These are phyloP conservation scores for Ganoderma lucidum DNA, from an alignment of 1,284 basidiomycete species.

Conservation along the genomic window DNA sequence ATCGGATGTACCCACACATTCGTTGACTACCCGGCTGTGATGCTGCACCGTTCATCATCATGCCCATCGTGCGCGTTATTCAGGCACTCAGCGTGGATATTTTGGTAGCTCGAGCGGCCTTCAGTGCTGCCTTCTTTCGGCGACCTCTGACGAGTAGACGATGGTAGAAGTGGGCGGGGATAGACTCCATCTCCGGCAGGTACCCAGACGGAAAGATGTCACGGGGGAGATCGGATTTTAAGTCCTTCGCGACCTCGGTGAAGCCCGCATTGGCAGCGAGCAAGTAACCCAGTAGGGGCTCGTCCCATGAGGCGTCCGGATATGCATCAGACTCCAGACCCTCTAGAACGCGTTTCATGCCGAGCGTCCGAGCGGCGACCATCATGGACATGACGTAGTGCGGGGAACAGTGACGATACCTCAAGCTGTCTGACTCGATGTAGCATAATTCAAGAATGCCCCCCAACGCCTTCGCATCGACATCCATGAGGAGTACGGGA, in stretches of 20 bases:
- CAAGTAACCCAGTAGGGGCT: conserved; percentile 2
- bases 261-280: neutral
- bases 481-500: neutral
- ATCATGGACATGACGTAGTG: neutral
- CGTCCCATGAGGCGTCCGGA: neutral
- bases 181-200: conserved; percentile 7
- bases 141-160: conserved; percentile 6
- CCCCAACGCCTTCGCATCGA: neutral
- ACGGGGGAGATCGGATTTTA: neutral
- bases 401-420: neutral
- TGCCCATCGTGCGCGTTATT: no score
- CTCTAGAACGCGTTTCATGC: neutral
- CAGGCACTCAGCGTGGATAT: no score
- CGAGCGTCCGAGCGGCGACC: neutral
- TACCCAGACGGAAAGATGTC: conserved; percentile 2
- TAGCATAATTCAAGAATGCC: neutral
- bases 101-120: neutral
- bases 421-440: neutral
- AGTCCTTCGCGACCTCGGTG: neutral
- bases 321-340: neutral
- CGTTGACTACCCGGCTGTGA: no score
- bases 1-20: no score
- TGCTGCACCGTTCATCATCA: no score
- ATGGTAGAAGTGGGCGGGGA: conserved; percentile 1
- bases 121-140: neutral